phyloP scores from a whole-genome alignment of 176 grass and related monocot genomes.

The Juncus effusus region DNA sequence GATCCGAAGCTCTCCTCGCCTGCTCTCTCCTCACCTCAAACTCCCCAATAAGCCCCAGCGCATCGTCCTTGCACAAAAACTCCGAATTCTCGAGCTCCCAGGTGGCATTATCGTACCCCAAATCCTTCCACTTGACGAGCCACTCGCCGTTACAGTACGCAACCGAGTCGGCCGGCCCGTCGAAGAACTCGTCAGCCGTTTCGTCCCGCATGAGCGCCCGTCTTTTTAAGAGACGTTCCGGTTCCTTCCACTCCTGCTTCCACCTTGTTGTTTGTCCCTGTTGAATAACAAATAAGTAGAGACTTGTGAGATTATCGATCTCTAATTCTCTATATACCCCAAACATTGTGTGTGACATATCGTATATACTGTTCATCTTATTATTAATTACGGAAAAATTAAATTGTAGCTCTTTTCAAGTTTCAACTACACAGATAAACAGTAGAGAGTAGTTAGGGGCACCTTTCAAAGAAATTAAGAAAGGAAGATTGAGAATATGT shows the following conservation, averaged over 20 bases:
- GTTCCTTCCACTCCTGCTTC: conserved; percentile 89
- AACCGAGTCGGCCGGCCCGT: conserved; percentile 31
- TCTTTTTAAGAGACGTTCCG: conserved; percentile 65
- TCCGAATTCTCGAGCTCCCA: conserved; percentile 75
- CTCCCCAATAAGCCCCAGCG: conserved; percentile 41
- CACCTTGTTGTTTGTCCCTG: conserved; percentile 53
- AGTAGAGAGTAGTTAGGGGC: too few species aligned
- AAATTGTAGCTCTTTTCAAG: too few species aligned
- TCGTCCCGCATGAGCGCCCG: conserved; percentile 47
- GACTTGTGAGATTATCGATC: too few species aligned
- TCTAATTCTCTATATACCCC: too few species aligned
- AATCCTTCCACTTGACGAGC: conserved; percentile 83
- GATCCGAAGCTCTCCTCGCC: conserved; percentile 37
- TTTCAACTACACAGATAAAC: too few species aligned
- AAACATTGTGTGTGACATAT: too few species aligned
- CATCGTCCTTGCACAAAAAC: conserved; percentile 63
- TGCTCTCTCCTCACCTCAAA: conserved; percentile 41
- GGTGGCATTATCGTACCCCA: conserved; percentile 74
- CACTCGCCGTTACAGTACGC: conserved; percentile 62
- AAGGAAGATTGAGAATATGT: too few species aligned
- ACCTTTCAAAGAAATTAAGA: too few species aligned
- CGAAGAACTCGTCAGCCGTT: conserved; percentile 55
- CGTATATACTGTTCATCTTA: too few species aligned
- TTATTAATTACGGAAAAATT: too few species aligned
- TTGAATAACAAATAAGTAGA: conserved; percentile 14